phyloP scores from a whole-genome alignment of 148 eudicot species.

The Talinum fruticosum region DNA sequence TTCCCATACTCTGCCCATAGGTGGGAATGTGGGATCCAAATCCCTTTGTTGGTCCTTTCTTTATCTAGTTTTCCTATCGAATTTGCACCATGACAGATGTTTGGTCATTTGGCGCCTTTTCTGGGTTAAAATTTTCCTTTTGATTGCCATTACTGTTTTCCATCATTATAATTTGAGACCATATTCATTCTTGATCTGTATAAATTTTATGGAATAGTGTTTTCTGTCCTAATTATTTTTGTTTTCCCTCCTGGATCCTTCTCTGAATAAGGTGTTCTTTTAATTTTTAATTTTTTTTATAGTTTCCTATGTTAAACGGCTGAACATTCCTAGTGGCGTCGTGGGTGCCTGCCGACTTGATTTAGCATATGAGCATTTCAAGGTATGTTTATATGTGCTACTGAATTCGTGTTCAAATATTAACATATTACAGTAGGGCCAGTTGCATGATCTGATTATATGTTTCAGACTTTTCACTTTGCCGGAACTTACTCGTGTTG shows the following conservation, averaged over 20 bases:
- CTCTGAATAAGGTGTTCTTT: slow-evolving; percentile 32
- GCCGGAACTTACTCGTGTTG: not conserved
- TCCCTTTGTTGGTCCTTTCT: not conserved
- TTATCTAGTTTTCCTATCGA: not conserved
- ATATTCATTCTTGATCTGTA: not conserved
- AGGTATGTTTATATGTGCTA: slow-evolving; percentile 43
- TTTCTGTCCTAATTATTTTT: not conserved
- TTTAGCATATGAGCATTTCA: slow-evolving; percentile 86
- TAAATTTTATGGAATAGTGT: not conserved
- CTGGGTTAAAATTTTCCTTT: not conserved
- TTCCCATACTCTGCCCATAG: not conserved
- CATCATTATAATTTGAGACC: not conserved
- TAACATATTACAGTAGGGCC: not conserved
- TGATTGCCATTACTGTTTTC: not conserved
- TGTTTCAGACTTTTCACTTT: not conserved
- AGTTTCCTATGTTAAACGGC: slow-evolving; percentile 83
- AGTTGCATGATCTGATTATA: not conserved
- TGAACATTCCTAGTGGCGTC: slow-evolving; percentile 88
- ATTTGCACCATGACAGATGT: not conserved
- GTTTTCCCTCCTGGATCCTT: not conserved
- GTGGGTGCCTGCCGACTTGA: slow-evolving; percentile 98
- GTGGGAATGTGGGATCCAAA: no score
- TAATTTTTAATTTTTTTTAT: slow-evolving; percentile 25
- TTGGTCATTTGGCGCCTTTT: not conserved
- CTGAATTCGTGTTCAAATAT: not conserved